These are phyloP conservation scores for Cryptosporidium ryanae DNA, from an alignment of 169 alveolate species.

Conservation along the genomic window DNA sequence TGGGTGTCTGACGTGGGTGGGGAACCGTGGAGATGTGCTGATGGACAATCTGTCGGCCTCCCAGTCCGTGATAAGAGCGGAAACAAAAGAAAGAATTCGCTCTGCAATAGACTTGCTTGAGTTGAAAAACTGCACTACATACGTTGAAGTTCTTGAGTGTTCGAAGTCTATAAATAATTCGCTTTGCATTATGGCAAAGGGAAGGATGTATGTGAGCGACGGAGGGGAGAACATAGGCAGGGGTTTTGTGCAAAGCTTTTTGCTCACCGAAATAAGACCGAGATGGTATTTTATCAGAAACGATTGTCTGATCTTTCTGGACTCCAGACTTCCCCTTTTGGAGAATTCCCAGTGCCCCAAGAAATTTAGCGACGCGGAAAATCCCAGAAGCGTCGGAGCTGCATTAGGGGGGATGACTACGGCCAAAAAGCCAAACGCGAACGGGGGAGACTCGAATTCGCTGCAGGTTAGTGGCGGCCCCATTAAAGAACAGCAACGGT, in stretches of 20 bases:
- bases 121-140: conserved; percentile 63
- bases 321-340: conserved; percentile 46
- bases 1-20: conserved; percentile 67
- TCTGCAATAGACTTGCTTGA: conserved; percentile 58
- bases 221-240: conserved; percentile 38
- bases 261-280: conserved; percentile 66
- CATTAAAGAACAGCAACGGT: not conserved
- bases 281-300: conserved; percentile 69
- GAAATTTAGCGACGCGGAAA: not conserved
- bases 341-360: not conserved
- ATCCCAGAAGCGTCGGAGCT: too few species aligned
- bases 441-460: not conserved
- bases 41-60: not conserved
- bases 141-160: conserved; percentile 68
- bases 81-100: conserved; percentile 66
- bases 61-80: conserved; percentile 67
- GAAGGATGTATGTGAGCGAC: conserved; percentile 68
- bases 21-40: conserved; percentile 11
- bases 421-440: not conserved
- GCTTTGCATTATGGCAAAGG: conserved; percentile 54
- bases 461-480: not conserved
- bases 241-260: conserved; percentile 60
- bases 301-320: conserved; percentile 61
- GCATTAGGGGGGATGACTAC: not conserved
- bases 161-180: conserved; percentile 61